These are phyloP conservation scores for Macrocystidia cucumis DNA, from an alignment of 1,284 basidiomycete genomes.

Conservation along the genomic window DNA sequence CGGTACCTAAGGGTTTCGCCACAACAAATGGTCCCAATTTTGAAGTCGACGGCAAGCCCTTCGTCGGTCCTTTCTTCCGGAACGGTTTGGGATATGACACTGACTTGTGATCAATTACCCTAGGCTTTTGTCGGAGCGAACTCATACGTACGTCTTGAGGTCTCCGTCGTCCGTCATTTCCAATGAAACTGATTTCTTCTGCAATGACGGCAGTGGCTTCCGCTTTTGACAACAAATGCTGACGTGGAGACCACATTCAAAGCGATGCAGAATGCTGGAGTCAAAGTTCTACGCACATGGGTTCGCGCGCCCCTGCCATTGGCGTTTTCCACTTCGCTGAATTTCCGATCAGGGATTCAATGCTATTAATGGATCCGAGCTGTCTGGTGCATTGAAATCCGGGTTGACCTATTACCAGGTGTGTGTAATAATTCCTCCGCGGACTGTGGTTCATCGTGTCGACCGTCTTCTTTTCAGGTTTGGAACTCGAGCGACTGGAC, in stretches of 20 bases:
- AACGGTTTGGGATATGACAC: no score
- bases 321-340: no score
- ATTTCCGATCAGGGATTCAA: no score
- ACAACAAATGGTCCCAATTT: no score
- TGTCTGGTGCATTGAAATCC: conserved; percentile 30
- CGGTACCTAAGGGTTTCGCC: no score
- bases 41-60: no score
- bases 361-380: conserved; percentile 37
- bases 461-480: no score
- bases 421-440: no score
- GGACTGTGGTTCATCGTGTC: no score
- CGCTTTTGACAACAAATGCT: conserved; percentile 16
- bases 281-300: conserved; percentile 29
- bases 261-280: conserved; percentile 23
- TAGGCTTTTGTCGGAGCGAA: conserved; percentile 30
- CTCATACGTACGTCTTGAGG: conserved; percentile 19
- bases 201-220: conserved; percentile 7
- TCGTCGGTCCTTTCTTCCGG: no score
- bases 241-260: conserved; percentile 27
- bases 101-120: no score
- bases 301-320: no score
- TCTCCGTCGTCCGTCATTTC: not conserved
- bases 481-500: conserved; percentile 44
- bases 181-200: conserved; percentile 3
- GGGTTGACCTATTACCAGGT: conserved; percentile 48